Percentiles rank a stretch among this genome's conserved stretches.
These are phyloP conservation scores for Salix brachista DNA, from an alignment of 345 rosid species.

Conservation along the genomic window DNA sequence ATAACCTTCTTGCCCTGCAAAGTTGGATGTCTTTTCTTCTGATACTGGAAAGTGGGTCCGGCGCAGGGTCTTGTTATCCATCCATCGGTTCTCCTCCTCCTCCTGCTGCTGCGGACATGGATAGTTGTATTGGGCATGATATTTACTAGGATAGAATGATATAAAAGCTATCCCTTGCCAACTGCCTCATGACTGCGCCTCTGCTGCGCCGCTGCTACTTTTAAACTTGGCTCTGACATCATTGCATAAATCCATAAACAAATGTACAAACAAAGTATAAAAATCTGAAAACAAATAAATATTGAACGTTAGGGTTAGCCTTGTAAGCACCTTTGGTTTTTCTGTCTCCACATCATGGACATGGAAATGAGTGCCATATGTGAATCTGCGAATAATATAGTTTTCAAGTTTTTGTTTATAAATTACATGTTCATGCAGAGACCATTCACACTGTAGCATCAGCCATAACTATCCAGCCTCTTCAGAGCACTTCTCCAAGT, in stretches of 20 bases:
- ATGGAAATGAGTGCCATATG: slow-evolving; percentile 38
- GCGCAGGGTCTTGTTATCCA: too few relatives aligned
- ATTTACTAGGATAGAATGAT: too few relatives aligned
- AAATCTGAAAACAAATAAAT: slow-evolving; percentile 3
- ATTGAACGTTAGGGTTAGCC: neutral
- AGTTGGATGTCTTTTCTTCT: too few relatives aligned
- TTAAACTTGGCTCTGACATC: slow-evolving; percentile 36
- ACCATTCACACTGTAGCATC: neutral
- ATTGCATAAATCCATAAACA: slow-evolving; percentile 31
- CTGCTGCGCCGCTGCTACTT: slow-evolving; percentile 25
- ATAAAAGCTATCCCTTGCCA: too few relatives aligned
- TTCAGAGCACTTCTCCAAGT: neutral
- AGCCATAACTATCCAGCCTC: neutral
- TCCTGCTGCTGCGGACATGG: too few relatives aligned
- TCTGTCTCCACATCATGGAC: slow-evolving; percentile 16
- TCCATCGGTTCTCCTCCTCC: too few relatives aligned
- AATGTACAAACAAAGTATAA: slow-evolving; percentile 5
- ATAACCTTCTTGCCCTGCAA: too few relatives aligned
- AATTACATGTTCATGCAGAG: neutral
- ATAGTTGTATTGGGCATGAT: too few relatives aligned
- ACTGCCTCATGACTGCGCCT: slow-evolving; percentile 27
- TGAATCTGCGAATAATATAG: neutral
- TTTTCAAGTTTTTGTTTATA: neutral
- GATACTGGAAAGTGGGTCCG: too few relatives aligned
- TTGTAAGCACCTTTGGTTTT: slow-evolving; percentile 5